Base-by-base conservation (phyloP, 2,329 filamentous ascomycete species). In the Curvularia sp. region DNA sequence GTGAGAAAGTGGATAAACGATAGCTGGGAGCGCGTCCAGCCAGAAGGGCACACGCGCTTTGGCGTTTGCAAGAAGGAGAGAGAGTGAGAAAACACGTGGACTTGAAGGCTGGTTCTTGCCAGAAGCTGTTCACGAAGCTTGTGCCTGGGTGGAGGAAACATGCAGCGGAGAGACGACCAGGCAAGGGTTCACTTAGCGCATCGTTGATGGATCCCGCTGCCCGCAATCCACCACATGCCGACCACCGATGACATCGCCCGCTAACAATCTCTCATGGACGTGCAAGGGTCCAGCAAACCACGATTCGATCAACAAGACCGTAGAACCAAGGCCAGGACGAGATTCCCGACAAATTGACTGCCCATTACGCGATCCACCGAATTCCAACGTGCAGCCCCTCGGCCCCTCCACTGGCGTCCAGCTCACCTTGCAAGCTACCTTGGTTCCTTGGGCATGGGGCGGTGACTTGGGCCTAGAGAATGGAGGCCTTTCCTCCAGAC, bases 401-500 rank as follows among this genome's bases (percentile, higher is more conserved):
- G 46, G 25, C 58, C 47, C 53, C 53, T 30, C 49, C 38, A 27
- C 21, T 30, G 23, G 30, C 47, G 23, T 39, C 47, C 21, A 39
- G 34, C 47, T 39, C 21, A n/a, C 49, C 38, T 39, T 36, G 50
- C 13, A 25, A 55, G 32, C 56, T 52, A 18, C 28, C 53, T 67
- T 53, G 61, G 30, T 23, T 52, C 34, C 41, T 47, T 23, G 49
- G 54, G 54, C 50, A 75, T 75, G 73, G 72, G 69, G 61, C 65
- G 66, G 64, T 70, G 70, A 69, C 63, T 47, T 49, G 50, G 57
- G 64, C 67, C 32, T 49, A 28, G 62, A 64, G 67, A 42, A 95
- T 95, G 91, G 90, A 95, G 78, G 90, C 86, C 69, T 94, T 92
- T 79, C 90, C 91, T 53, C 76, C 80, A 57, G 89, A 89, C 77